Conservation (phyloP, 2,329 filamentous ascomycete species). For the Talaromyces sp. region DNA sequence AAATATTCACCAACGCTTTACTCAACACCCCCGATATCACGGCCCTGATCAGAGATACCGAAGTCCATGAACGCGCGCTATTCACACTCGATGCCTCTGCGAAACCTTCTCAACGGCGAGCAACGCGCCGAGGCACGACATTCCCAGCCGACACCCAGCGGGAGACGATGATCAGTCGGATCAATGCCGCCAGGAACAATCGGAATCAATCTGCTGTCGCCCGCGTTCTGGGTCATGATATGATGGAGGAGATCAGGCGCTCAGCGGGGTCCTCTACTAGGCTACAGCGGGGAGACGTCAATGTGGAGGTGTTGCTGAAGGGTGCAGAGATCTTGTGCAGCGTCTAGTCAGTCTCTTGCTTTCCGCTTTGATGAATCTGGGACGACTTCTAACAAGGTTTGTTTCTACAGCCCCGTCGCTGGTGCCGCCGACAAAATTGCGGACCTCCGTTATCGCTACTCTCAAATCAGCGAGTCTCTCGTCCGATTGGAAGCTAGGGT, state of each 20-base stretch:
- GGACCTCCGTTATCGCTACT: constrained; percentile 64
- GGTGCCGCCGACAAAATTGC: constrained; percentile 74
- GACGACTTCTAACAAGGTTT: not conserved
- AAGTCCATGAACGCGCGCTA: constrained; percentile 86
- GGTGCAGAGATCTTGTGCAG: constrained; percentile 86
- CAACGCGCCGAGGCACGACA: constrained; percentile 46
- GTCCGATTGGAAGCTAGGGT: constrained; percentile 77
- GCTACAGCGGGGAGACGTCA: constrained; percentile 61
- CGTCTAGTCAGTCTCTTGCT: constrained; percentile 67
- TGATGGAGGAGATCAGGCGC: constrained; percentile 72
- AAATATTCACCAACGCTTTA: constrained; percentile 90
- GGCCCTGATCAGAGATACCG: constrained; percentile 87
- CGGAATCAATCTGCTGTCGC: constrained; percentile 75
- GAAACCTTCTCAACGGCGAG: constrained; percentile 44
- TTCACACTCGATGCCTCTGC: constrained; percentile 80
- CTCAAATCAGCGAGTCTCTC: constrained; percentile 66
- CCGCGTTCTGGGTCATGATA: constrained; percentile 77
- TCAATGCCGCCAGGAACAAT: constrained; percentile 53
- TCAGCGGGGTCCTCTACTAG: constrained; percentile 53
- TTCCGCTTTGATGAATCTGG: not conserved
- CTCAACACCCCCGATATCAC: constrained; percentile 89
- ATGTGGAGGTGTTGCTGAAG: constrained; percentile 76
- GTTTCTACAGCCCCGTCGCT: constrained; percentile 57
- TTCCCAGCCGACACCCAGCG: constrained; percentile 37
- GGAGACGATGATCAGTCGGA: constrained; percentile 43